These are phyloP conservation scores for Tetracladium setigerum DNA, from an alignment of 495 filamentous ascomycete genomes.

Conservation along the genomic window DNA sequence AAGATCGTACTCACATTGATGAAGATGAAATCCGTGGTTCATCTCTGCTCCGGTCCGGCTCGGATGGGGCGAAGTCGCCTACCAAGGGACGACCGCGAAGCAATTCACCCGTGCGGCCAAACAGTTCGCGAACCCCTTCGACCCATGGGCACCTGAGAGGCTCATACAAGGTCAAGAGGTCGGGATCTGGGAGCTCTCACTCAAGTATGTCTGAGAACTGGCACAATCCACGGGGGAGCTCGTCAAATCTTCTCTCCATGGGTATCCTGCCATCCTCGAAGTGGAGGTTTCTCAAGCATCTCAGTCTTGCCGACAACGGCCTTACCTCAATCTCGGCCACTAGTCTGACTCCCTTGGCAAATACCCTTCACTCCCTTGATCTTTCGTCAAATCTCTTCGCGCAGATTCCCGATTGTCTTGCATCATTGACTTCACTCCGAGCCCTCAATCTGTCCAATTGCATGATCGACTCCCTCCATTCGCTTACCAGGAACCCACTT, in stretches of 20 bases:
- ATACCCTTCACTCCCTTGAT: conserved; percentile 83
- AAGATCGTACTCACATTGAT: conserved; percentile 28
- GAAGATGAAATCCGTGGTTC: conserved; percentile 7
- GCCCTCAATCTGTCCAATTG: conserved; percentile 90
- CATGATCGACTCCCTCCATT: conserved; percentile 95
- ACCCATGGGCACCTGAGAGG: conserved; percentile 47
- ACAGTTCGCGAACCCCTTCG: conserved; percentile 63
- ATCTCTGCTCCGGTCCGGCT: conserved; percentile 17
- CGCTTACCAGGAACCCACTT: conserved; percentile 74
- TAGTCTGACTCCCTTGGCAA: conserved; percentile 73
- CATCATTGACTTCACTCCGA: conserved; percentile 70
- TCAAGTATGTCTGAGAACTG: conserved; percentile 71
- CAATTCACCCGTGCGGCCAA: conserved; percentile 69
- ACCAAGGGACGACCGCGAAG: conserved; percentile 53
- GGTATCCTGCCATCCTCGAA: conserved; percentile 70
- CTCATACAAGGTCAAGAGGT: conserved; percentile 67
- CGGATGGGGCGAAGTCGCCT: conserved; percentile 20
- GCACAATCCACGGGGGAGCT: conserved; percentile 56
- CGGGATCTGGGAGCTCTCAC: conserved; percentile 85
- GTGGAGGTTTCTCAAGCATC: conserved; percentile 88
- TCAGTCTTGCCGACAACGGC: conserved; percentile 86
- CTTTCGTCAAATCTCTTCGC: conserved; percentile 85
- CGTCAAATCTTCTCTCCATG: conserved; percentile 59
- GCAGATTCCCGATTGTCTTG: conserved; percentile 83
- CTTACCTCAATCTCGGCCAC: conserved; percentile 67